phyloP scores from a whole-genome alignment of 108 stramenopile genomes.

The Stephanodiscus triporus region DNA sequence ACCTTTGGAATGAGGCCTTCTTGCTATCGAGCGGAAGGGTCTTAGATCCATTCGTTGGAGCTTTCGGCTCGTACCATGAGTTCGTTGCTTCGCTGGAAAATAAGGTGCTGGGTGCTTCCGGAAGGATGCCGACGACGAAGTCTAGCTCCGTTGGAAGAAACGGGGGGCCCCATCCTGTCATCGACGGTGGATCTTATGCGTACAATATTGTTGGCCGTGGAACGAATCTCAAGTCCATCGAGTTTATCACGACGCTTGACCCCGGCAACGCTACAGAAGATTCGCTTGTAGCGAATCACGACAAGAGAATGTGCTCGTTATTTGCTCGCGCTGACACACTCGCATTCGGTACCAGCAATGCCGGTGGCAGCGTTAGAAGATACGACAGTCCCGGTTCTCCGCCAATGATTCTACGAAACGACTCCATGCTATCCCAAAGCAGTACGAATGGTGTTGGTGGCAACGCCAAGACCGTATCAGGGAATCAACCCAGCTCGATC shows the following conservation, averaged over 20 bases:
- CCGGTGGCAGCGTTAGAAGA: background rate
- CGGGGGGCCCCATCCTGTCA: conserved; percentile 31
- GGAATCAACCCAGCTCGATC: conserved; percentile 79
- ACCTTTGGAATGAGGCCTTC: conserved; percentile 84
- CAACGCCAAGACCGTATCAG: conserved; percentile 17
- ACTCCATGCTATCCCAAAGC: conserved; percentile 39
- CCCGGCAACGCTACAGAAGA: background rate
- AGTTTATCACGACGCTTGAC: conserved; percentile 43
- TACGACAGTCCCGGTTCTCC: conserved; percentile 42
- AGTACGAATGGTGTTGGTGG: conserved; percentile 19
- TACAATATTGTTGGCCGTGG: background rate
- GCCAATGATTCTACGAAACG: conserved; percentile 24
- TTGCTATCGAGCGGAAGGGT: conserved; percentile 55
- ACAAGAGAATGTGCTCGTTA: conserved; percentile 69
- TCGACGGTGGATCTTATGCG: conserved; percentile 29
- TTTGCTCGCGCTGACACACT: conserved; percentile 84
- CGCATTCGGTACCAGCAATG: conserved; percentile 49
- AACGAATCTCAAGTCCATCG: conserved; percentile 5
- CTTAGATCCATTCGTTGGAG: conserved; percentile 60
- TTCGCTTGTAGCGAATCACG: conserved; percentile 39
- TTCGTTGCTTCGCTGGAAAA: conserved; percentile 70
- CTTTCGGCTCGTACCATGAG: conserved; percentile 62
- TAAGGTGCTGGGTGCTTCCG: conserved; percentile 25
- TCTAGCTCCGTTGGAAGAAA: background rate
- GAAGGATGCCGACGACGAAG: background rate